phyloP scores from a whole-genome alignment of 805 yeast genomes.

The Barnettozyma pratensis region DNA sequence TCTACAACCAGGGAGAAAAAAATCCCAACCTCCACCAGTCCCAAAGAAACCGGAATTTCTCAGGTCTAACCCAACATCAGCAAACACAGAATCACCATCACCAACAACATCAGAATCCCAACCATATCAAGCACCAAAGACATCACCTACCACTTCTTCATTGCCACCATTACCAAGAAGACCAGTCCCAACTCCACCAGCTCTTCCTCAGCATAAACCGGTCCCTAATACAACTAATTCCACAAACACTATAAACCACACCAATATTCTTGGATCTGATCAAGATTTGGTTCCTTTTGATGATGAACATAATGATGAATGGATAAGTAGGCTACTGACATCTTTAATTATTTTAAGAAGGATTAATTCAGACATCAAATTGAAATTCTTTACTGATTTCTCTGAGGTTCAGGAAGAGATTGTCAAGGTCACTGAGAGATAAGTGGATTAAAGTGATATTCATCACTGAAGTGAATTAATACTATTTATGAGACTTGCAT shows the following conservation, averaged over 20 bases:
- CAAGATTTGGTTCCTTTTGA: constrained; percentile 15
- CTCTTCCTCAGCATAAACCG: constrained; percentile 8
- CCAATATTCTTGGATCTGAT: constrained; percentile 17
- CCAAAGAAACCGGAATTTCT: constrained; percentile 21
- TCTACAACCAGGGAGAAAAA: constrained; percentile 9
- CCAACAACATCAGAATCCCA: background rate
- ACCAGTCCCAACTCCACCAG: constrained; percentile 28
- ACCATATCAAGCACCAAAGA: background rate
- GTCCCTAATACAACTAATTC: background rate
- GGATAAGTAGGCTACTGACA: constrained; percentile 48
- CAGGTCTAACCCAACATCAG: constrained; percentile 1
- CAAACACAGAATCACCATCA: background rate
- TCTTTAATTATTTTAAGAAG: constrained; percentile 18
- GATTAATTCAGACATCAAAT: constrained; percentile 12
- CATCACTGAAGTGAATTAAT: too few species aligned
- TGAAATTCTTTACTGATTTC: constrained; percentile 20
- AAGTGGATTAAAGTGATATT: background rate
- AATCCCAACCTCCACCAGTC: constrained; percentile 20
- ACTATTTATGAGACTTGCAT: too few species aligned
- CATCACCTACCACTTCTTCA: constrained; percentile 3
- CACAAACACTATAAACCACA: background rate
- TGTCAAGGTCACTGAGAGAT: constrained; percentile 15
- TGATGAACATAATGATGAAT: constrained; percentile 48
- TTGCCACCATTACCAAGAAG: constrained; percentile 26
- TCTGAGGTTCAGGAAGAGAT: constrained; percentile 23